Evolutionary conservation across 257 asterid species (phyloP).

Genomic region (Przewalskia tangutica): DNA sequence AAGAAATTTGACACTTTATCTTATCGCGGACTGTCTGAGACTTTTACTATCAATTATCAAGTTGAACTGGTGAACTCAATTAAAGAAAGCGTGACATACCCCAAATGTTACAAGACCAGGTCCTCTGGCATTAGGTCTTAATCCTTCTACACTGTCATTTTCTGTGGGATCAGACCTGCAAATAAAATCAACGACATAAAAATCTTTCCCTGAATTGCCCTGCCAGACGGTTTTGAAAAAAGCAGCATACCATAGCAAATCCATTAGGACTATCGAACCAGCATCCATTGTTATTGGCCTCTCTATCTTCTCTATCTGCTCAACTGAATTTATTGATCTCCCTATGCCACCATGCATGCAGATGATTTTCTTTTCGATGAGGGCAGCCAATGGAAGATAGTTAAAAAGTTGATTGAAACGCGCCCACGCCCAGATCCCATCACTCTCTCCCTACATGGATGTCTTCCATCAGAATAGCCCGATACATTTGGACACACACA

Average conservation of each 20-base stretch:
- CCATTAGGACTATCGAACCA: conserved; percentile 92
- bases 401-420: conserved; percentile 95
- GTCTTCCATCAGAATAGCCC: conserved; percentile 18
- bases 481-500: neutral
- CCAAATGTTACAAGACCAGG: conserved; percentile 99
- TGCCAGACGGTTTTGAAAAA: neutral
- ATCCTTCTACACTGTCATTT: conserved; percentile 91
- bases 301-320: conserved; percentile 96
- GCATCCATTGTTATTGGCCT: conserved; percentile 99
- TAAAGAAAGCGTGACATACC: conserved; percentile 34
- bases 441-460: conserved; percentile 79
- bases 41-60: neutral
- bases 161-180: conserved; percentile 99
- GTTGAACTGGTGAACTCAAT: neutral
- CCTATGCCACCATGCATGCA: conserved; percentile 99
- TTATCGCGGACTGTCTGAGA: neutral
- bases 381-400: conserved; percentile 95
- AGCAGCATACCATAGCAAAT: conserved; percentile 69
- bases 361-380: conserved; percentile 91
- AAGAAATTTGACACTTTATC: neutral
- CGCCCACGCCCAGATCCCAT: conserved; percentile 99
- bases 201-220: neutral
- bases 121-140: conserved; percentile 99
- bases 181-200: neutral
- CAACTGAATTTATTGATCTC: conserved; percentile 81